These are phyloP conservation scores for Colletotrichum coccodes DNA, from an alignment of 2,329 filamentous ascomycete species.

Conservation along the genomic window DNA sequence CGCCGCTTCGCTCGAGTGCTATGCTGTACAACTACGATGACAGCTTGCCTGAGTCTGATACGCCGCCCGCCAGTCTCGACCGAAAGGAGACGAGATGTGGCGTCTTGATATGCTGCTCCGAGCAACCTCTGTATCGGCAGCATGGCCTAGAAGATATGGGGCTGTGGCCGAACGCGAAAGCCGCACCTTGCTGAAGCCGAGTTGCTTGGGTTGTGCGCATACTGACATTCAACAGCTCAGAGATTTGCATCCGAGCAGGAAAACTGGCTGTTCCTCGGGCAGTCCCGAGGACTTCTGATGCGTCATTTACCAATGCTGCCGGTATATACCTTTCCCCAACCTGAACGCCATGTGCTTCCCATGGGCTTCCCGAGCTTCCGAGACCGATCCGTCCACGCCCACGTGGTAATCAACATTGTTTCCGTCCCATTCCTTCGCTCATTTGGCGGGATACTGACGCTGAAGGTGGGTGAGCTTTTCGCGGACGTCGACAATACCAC, in stretches of 20 bases:
- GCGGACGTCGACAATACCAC: slow-evolving; percentile 32
- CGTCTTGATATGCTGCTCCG: background rate
- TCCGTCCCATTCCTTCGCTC: slow-evolving; percentile 40
- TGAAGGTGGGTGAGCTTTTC: slow-evolving; percentile 39
- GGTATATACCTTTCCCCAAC: slow-evolving; percentile 27
- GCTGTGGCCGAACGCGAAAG: too few relatives aligned
- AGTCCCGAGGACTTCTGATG: background rate
- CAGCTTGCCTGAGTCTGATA: too few relatives aligned
- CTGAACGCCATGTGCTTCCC: slow-evolving; percentile 28
- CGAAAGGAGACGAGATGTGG: background rate
- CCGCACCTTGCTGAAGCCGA: background rate
- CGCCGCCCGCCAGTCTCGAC: background rate
- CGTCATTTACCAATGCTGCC: background rate
- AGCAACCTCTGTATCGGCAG: background rate
- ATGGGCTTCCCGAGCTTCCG: too few relatives aligned
- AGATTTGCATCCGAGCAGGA: background rate
- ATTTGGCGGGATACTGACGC: slow-evolving; percentile 30
- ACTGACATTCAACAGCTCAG: background rate
- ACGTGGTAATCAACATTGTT: background rate
- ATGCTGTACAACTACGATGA: background rate
- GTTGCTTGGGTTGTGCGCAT: background rate
- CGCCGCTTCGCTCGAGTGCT: background rate
- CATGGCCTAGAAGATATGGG: too few relatives aligned
- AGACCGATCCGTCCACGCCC: background rate
- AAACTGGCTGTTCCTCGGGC: background rate